Conservation (phyloP, 345 rosid genomes). For the Syzygium aqueum region DNA sequence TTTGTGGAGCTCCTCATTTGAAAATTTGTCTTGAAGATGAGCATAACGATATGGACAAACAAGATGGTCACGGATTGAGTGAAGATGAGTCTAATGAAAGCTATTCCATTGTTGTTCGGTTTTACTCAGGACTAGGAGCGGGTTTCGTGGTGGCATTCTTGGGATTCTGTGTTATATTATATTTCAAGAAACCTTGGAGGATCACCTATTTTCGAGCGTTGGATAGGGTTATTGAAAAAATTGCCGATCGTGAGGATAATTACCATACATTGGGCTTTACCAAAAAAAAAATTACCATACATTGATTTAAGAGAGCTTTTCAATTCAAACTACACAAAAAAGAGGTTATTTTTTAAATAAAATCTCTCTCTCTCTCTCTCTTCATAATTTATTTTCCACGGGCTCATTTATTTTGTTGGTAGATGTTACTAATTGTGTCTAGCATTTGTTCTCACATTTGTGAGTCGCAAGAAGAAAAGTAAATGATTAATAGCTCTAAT, state of each 20-base stretch:
- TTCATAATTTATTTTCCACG: not conserved
- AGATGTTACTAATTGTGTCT: not conserved
- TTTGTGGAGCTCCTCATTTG: not conserved
- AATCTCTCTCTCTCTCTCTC: not conserved
- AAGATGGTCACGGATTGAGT: fast-evolving
- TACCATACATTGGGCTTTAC: not conserved
- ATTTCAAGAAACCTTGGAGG: not conserved
- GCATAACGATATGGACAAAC: fast-evolving
- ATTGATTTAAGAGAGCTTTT: not conserved
- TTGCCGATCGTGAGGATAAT: not conserved
- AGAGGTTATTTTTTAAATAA: not conserved
- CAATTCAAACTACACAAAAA: not conserved
- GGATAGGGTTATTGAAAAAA: not conserved
- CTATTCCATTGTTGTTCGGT: not conserved
- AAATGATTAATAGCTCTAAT: not conserved
- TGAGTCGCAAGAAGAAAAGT: not conserved
- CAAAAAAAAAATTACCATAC: not conserved
- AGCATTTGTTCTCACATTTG: not conserved
- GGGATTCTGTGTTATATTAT: not conserved
- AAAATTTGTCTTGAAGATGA: not conserved
- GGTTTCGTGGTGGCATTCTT: not conserved
- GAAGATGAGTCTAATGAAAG: not conserved
- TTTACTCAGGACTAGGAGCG: not conserved
- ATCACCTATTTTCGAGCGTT: not conserved
- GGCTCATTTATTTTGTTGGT: not conserved